Conservation (phyloP, 139 green algal species). For the Picochlorum sp. region DNA sequence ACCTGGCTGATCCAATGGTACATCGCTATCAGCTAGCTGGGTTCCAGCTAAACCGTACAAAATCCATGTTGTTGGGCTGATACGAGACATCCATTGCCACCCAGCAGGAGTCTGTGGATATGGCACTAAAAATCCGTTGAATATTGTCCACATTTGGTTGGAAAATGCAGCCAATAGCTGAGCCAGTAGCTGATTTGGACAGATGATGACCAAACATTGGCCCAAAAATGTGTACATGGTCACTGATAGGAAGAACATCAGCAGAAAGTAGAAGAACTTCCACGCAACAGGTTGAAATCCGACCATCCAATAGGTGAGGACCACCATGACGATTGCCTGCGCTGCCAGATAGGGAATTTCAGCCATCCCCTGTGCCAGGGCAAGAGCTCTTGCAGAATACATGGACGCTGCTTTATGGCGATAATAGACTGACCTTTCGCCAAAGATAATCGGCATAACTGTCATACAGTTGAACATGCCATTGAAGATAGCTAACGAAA, state of each 20-base stretch:
- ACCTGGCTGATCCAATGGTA: constrained; percentile 6
- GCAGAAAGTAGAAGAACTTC: constrained; percentile 31
- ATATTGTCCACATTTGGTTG: constrained; percentile 46
- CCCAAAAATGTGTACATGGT: constrained; percentile 26
- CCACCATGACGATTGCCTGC: constrained; percentile 25
- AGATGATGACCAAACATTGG: constrained; percentile 17
- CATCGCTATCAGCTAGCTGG: constrained; percentile 21
- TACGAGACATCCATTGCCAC: constrained; percentile 63
- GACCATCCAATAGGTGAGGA: constrained; percentile 32
- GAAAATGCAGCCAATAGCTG: constrained; percentile 16
- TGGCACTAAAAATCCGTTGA: constrained; percentile 65
- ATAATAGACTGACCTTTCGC: constrained; percentile 27
- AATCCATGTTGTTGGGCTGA: constrained; percentile 44
- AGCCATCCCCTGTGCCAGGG: background rate
- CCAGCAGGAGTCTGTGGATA: constrained; percentile 56
- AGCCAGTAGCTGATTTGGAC: constrained; percentile 28
- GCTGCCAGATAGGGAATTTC: constrained; percentile 22
- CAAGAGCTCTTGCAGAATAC: constrained; percentile 17
- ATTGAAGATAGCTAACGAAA: constrained; percentile 27
- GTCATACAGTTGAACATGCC: constrained; percentile 51
- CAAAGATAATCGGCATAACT: constrained; percentile 5
- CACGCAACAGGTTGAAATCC: constrained; percentile 24
- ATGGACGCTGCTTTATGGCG: constrained; percentile 28
- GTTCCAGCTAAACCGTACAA: constrained; percentile 5
- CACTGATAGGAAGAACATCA: constrained; percentile 22